Percentiles rank a stretch among this genome's conserved stretches.
phyloP scores from a whole-genome alignment of 2,329 filamentous ascomycete species.

The Onygenales sp. region DNA sequence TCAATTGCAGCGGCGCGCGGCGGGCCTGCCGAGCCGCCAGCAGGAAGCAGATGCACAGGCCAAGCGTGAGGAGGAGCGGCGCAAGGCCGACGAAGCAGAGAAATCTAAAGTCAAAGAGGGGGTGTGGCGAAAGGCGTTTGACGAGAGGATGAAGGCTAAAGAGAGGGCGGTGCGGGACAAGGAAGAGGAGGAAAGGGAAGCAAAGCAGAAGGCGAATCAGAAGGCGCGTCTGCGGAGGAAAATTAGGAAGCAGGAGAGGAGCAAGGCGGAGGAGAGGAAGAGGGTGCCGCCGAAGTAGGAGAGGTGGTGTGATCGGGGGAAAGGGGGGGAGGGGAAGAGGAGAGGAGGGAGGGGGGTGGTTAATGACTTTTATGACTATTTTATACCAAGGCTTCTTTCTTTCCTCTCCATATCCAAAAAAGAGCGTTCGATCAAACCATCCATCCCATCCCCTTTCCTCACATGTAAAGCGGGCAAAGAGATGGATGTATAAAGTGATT shows the following conservation, averaged over 20 bases:
- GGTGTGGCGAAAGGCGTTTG: background rate
- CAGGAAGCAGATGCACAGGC: background rate
- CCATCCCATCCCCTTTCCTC: no score
- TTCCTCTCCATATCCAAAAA: no score
- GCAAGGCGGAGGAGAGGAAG: conserved; percentile 3
- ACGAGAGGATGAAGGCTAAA: background rate
- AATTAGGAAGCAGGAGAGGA: conserved; percentile 1
- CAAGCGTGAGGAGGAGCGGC: background rate
- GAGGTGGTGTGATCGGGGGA: background rate
- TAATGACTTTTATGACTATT: no score
- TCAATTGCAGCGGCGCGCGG: background rate
- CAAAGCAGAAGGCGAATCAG: background rate
- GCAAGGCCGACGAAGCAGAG: background rate
- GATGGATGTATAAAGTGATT: no score
- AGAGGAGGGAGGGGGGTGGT: background rate
- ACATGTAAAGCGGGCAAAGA: no score
- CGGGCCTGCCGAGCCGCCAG: background rate
- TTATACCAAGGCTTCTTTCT: no score
- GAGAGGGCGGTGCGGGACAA: background rate
- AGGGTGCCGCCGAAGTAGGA: background rate
- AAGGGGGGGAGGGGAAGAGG: no score
- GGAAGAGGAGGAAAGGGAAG: background rate
- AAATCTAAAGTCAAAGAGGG: background rate
- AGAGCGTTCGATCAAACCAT: no score
- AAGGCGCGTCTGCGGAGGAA: background rate